Base-by-base conservation (phyloP, 2,329 filamentous ascomycete species). In the Neophaeococcomyces aloes region DNA sequence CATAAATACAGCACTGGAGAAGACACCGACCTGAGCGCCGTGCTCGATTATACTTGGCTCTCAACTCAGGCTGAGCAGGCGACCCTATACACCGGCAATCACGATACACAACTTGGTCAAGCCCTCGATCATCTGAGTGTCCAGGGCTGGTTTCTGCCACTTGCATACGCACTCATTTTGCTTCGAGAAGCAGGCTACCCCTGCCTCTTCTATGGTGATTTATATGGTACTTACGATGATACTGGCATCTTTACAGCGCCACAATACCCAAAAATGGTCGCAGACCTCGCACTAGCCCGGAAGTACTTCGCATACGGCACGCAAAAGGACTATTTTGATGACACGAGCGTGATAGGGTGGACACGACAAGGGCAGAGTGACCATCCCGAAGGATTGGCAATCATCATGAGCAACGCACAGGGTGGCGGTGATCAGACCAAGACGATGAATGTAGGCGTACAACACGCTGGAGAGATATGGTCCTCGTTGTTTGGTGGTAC, bases 121-220 rank as follows among this genome's bases (percentile, higher is more conserved):
- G 43, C 46, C 13, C 44, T 51, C 3, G 51, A 45, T 5, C 44
- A 40, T 7, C 25, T 43, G 13, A 48, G 41, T 1, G 53, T 55
- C 3, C 47, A 49, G 23, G 53, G 53, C 23, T 55, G 51, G 51
- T 83, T 86, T 66, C 83, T 83, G 59, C 73, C 79, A 0, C 67
- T 86, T 11, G 83, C 81, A 5, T 86, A 86, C 59, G 66, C 79
- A 0, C 69, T 86, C 32, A 84, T 86, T 41, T 72, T 87, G 1
- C 74, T 86, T 18, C 72, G 79, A 8, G 29, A 51, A 3, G 65
- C 74, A 25, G 80, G 79, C 11, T 71, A 76, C 21, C 81, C 81
- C 0, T 83, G 78, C 53, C 65, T 83, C 29, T 86, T 86, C 58
- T 85, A 79, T 57, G 79, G 80, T 17, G 41, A 43, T 14, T 5